These are phyloP conservation scores for Exophiala bonariae DNA, from an alignment of 2,329 filamentous ascomycete species.

Conservation along the genomic window DNA sequence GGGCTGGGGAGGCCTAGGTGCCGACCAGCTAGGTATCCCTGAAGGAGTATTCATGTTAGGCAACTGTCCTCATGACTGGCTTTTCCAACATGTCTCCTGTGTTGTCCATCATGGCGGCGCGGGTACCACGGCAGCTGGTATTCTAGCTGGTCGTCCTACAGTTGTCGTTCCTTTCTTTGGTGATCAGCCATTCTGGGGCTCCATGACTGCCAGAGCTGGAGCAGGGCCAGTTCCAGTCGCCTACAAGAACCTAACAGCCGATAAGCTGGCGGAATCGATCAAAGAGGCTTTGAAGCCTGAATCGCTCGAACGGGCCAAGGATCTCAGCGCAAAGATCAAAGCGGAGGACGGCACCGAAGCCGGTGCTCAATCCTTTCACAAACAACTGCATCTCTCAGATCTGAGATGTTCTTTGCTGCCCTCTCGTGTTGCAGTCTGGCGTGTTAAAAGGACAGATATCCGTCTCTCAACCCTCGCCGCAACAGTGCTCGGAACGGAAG, in stretches of 20 bases:
- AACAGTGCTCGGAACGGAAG: constrained; percentile 64
- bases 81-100: constrained; percentile 76
- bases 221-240: constrained; percentile 72
- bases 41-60: constrained; percentile 80
- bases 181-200: constrained; percentile 81
- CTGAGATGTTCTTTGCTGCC: constrained; percentile 71
- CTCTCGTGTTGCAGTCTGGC: constrained; percentile 71
- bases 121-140: constrained; percentile 84
- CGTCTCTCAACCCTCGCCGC: constrained; percentile 72
- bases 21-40: constrained; percentile 67
- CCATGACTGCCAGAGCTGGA: constrained; percentile 70
- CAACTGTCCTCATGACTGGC: constrained; percentile 85
- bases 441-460: constrained; percentile 66
- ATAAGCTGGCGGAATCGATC: constrained; percentile 67
- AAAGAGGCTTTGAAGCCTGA: constrained; percentile 59
- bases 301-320: constrained; percentile 56
- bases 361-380: constrained; percentile 69
- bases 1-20: constrained; percentile 83
- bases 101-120: constrained; percentile 88
- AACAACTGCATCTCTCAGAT: constrained; percentile 65
- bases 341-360: constrained; percentile 64
- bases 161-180: constrained; percentile 85
- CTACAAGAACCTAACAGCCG: constrained; percentile 65
- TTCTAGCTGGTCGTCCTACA: constrained; percentile 75
- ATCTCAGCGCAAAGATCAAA: constrained; percentile 65